phyloP scores from a whole-genome alignment of 192 early-diverging fungal species.

The Mortierella hygrophila region DNA sequence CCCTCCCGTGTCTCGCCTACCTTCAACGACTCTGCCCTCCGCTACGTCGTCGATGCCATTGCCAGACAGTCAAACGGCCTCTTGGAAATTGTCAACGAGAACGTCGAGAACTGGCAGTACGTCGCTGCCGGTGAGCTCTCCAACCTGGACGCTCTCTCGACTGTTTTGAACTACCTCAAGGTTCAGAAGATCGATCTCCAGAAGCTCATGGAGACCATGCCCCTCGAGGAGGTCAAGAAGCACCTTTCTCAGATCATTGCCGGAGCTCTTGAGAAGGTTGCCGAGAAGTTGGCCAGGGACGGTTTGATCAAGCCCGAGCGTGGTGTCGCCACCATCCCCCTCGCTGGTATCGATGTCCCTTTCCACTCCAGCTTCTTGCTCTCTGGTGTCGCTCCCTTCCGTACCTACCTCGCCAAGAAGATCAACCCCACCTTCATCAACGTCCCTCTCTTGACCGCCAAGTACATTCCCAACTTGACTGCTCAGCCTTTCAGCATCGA shows the following conservation, averaged over 20 bases:
- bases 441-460: slow-evolving; percentile 82
- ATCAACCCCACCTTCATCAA: slow-evolving; percentile 87
- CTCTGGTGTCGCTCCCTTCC: slow-evolving; percentile 94
- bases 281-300: slow-evolving; percentile 69
- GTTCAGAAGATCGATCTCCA: slow-evolving; percentile 87
- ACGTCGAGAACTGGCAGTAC: slow-evolving; percentile 98
- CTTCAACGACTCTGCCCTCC: slow-evolving; percentile 88
- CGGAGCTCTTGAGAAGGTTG: slow-evolving; percentile 75
- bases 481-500: slow-evolving; percentile 87
- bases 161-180: slow-evolving; percentile 90
- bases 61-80: slow-evolving; percentile 81
- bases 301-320: slow-evolving; percentile 81
- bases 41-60: slow-evolving; percentile 86
- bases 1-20: slow-evolving; percentile 88
- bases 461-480: slow-evolving; percentile 97
- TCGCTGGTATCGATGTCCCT: slow-evolving; percentile 94
- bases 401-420: slow-evolving; percentile 86
- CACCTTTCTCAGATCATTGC: slow-evolving; percentile 83
- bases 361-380: slow-evolving; percentile 97
- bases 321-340: slow-evolving; percentile 91
- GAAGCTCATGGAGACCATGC: slow-evolving; percentile 87
- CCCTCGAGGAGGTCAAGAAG: slow-evolving; percentile 87
- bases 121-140: slow-evolving; percentile 90
- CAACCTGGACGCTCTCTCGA: slow-evolving; percentile 84
- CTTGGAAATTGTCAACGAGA: slow-evolving; percentile 97